Conservation (phyloP, 2,329 filamentous ascomycete genomes). For the Ophiocordyceps unilateralis region DNA sequence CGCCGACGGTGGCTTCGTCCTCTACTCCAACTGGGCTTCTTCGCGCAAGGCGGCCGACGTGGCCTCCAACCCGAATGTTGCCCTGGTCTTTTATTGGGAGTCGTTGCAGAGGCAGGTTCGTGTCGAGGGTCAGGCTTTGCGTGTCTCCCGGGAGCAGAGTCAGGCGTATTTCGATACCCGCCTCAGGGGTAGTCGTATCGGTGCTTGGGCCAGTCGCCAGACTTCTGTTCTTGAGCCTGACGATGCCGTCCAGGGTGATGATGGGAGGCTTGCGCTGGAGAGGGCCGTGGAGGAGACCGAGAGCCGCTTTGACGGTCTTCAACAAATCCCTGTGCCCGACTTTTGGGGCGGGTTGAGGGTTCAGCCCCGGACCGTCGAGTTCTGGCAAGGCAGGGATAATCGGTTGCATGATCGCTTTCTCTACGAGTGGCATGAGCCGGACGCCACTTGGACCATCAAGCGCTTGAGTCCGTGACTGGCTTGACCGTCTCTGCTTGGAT, state of each 20-base stretch:
- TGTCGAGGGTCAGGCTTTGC: conserved; percentile 60
- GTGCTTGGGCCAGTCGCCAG: conserved; percentile 88
- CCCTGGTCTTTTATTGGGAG: conserved; percentile 83
- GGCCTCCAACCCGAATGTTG: conserved; percentile 56
- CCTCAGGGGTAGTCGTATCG: conserved; percentile 66
- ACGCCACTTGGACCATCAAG: conserved; percentile 45
- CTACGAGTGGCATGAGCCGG: conserved; percentile 36
- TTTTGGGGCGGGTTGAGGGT: conserved; percentile 92
- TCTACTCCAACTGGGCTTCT: conserved; percentile 87
- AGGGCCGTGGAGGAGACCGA: conserved; percentile 62
- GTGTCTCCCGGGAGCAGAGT: conserved; percentile 54
- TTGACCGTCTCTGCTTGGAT: too few relatives aligned
- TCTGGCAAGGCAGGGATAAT: conserved; percentile 87
- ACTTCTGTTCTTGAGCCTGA: conserved; percentile 49
- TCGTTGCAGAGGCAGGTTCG: conserved; percentile 75
- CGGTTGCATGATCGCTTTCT: conserved; percentile 86
- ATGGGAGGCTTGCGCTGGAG: conserved; percentile 60
- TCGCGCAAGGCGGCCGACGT: conserved; percentile 53
- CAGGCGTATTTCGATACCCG: conserved; percentile 49
- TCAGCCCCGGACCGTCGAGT: conserved; percentile 75
- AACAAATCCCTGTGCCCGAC: conserved; percentile 61
- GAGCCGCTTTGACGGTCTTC: conserved; percentile 52
- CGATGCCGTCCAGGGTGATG: conserved; percentile 26
- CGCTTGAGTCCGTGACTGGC: conserved; percentile 57
- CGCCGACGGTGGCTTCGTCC: conserved; percentile 54